Base-by-base conservation (phyloP, 805 yeast genomes). In the Lipomyces sp. region DNA sequence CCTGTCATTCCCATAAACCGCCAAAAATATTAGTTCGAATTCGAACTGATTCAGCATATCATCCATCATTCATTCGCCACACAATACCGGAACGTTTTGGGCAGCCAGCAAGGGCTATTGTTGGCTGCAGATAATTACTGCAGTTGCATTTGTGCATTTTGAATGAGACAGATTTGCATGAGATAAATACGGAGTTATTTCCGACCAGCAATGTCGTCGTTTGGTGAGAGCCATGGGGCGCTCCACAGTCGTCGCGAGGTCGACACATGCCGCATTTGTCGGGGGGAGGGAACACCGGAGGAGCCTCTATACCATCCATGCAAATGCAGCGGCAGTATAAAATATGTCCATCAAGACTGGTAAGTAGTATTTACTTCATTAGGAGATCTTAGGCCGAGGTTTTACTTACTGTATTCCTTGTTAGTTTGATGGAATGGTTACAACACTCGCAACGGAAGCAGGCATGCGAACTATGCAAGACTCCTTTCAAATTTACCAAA, bases 301-400 rank as follows among this genome's bases (percentile, higher is more conserved):
- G 91, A 90, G 70, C 97, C 97, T 2, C 80, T 95, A 57, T 88
- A 85, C 70, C 93, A 90, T 77, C 99, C 99, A 2, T 95, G 99
- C 78, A 88, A 86, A 74, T 95, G 99, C 78, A 83, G 92, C 62
- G 99, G 99, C 1, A 89, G 97, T 13, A 96, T 95, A 76, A 89
- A 89, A 75, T 93, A 87, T 74, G 90, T 95, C 62, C 99, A 95
- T 77, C 96, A 94, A 77, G 96, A 89, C 64, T 95, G 99, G 77
- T 75, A 68, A 60, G 76, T 11, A 51, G 24, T 35, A n/a, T 18
- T 13, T 57, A 10, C 39, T 15, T 13, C 29, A 18, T 3, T 54
- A 5, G 10, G 6, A n/a, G 29, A 24, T 35, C 13, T 5, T 54
- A 24, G 24, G 48, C 2, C 48, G 18, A 15, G 32, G 32, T 10